Base-by-base conservation (phyloP, 495 filamentous ascomycete species). In the Ascobolus immersus region DNA sequence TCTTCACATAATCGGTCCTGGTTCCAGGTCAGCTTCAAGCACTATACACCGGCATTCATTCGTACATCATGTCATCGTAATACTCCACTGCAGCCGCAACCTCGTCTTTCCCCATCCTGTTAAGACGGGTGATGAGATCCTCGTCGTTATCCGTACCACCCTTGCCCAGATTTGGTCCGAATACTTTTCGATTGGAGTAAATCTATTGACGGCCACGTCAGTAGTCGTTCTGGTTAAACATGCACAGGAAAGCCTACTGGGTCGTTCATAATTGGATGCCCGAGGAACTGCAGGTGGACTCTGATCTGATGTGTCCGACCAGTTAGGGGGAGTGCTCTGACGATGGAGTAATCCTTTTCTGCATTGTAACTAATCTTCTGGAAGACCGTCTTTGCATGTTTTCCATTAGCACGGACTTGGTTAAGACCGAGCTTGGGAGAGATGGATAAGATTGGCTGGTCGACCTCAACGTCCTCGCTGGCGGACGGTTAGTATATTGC, bases 391-490 rank as follows among this genome's bases (percentile, higher is more conserved):
- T 64, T 71, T 18, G 86, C 81, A 21, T 70, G 55, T 48, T 93
- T 94, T 2, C 86, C 86, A 37, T 76, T 86, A 18, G 89, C 84
- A 21, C 89, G 65, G 18, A 93, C 82, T 23, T 82, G 62, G 46
- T 96, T 96, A 34, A 96, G 56, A 2, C 89, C 89, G 20, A 94
- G 64, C 48, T 94, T 96, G 4, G 86, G 86, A 34, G 78, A 90
- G 25, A 96, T 84, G 41, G 72, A 67, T 51, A 96, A 71, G 29
- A 96, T 81, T 19, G 89, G 89, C 52, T 92, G 71, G 40, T 90
- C 77, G 51, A 84, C 93, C 34, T 86, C 65, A 4, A 90, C 59
- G 19, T 79, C 69, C 9, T 65, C 72, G 18, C 36, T 36, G 10
- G 21, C 17, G 11, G 7, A 17, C 4, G 12, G 23, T 5, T 33